Conservation (phyloP, 495 filamentous ascomycete genomes). For the Xylaria intraflava region DNA sequence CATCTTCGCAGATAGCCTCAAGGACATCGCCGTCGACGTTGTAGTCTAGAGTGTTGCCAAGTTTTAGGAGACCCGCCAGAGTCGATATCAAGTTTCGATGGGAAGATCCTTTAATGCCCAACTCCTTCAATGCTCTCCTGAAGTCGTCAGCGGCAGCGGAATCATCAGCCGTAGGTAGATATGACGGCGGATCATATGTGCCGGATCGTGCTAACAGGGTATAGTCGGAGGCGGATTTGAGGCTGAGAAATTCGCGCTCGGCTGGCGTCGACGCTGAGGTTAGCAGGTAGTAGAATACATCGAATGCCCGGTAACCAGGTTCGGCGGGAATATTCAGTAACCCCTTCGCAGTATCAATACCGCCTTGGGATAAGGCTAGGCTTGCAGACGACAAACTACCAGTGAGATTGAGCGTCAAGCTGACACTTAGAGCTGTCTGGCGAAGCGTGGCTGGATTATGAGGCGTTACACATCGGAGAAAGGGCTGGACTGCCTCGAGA, state of each 20-base stretch:
- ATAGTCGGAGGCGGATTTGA: slow-evolving; percentile 75
- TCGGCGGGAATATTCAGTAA: slow-evolving; percentile 75
- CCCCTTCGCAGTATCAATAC: slow-evolving; percentile 77
- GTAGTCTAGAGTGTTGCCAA: slow-evolving; percentile 83
- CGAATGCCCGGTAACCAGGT: slow-evolving; percentile 85
- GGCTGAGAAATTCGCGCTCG: slow-evolving; percentile 83
- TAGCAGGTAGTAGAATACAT: slow-evolving; percentile 95
- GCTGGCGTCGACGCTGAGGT: slow-evolving; percentile 84
- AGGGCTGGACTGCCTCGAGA: slow-evolving; percentile 72
- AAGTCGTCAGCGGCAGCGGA: slow-evolving; percentile 90
- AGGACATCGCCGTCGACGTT: slow-evolving; percentile 79
- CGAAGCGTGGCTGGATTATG: slow-evolving; percentile 80
- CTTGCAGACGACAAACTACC: slow-evolving; percentile 71
- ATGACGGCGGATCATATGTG: slow-evolving; percentile 82
- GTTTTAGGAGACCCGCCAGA: slow-evolving; percentile 79
- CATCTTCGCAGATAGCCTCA: slow-evolving; percentile 84
- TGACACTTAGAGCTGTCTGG: slow-evolving; percentile 73
- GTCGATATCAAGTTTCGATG: slow-evolving; percentile 75
- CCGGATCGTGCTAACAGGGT: slow-evolving; percentile 70
- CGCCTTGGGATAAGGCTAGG: slow-evolving; percentile 75
- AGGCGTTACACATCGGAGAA: slow-evolving; percentile 79
- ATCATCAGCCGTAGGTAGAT: slow-evolving; percentile 91
- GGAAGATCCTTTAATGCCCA: slow-evolving; percentile 83
- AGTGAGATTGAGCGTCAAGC: slow-evolving; percentile 71
- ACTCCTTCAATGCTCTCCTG: slow-evolving; percentile 68